These are phyloP conservation scores for Phragmites australis DNA, from an alignment of 176 grass and related monocot species.

Conservation along the genomic window DNA sequence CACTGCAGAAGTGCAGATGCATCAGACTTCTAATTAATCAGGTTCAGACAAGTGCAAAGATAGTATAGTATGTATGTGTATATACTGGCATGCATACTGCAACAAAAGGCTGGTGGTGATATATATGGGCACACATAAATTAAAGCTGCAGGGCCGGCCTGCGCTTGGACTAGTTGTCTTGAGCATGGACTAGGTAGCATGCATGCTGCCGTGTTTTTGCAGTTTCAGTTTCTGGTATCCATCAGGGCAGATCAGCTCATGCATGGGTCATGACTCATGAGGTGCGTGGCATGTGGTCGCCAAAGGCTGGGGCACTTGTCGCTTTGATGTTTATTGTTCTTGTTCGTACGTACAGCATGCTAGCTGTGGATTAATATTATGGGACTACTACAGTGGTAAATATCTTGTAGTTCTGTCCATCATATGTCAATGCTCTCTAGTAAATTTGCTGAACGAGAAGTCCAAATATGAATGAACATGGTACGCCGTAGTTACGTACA, in stretches of 20 bases:
- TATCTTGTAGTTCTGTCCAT: background rate
- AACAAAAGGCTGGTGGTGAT: background rate
- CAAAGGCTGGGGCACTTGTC: conserved; percentile 46
- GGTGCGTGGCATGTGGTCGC: conserved; percentile 26
- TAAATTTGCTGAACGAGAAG: background rate
- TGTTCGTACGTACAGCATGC: background rate
- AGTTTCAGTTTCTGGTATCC: conserved; percentile 40
- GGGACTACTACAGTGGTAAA: background rate
- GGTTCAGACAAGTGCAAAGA: background rate
- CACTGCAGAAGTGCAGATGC: background rate
- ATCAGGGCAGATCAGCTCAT: conserved; percentile 22
- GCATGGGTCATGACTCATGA: conserved; percentile 5
- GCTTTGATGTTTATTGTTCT: conserved; percentile 8
- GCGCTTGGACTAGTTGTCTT: conserved; percentile 48
- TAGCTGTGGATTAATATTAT: background rate
- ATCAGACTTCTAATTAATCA: background rate
- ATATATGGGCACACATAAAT: conserved; percentile 23
- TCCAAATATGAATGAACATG: background rate
- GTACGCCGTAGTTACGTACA: background rate
- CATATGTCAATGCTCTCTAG: background rate
- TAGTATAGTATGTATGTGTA: background rate
- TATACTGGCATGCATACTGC: background rate
- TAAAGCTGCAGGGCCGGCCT: conserved; percentile 42
- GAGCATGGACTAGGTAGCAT: background rate
- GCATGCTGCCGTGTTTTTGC: conserved; percentile 23